Percentiles rank a stretch among this genome's conserved stretches.
Evolutionary conservation across 116 monocot species (phyloP).

Genomic region (Dioscorea cayenensis): DNA sequence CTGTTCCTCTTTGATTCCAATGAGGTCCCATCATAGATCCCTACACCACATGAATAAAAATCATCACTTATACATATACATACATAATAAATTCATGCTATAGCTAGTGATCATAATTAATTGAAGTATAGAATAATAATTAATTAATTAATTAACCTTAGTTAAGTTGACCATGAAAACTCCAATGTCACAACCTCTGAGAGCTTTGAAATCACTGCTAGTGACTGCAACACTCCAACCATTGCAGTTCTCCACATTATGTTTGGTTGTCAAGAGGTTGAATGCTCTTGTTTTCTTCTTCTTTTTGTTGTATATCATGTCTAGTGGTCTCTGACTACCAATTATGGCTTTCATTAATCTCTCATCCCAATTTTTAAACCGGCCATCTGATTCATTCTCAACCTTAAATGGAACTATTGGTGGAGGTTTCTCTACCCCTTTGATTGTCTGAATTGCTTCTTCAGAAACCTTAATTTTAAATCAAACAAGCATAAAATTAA

Average conservation of each 20-base stretch:
- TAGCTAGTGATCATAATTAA: not conserved
- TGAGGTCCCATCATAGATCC: conserved; percentile 85
- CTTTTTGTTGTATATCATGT: conserved; percentile 19
- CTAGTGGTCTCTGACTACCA: conserved; percentile 14
- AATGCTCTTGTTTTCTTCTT: conserved; percentile 35
- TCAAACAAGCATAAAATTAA: not conserved
- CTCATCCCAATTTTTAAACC: conserved; percentile 24
- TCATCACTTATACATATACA: no score
- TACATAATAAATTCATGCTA: no score
- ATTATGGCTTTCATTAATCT: conserved; percentile 41
- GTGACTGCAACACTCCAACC: conserved; percentile 66
- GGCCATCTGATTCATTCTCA: conserved; percentile 12
- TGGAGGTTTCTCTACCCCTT: conserved; percentile 37
- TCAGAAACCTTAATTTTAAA: conserved; percentile 39
- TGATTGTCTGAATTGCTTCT: conserved; percentile 39
- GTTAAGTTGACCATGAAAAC: conserved; percentile 87
- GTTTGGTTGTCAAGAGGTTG: conserved; percentile 42
- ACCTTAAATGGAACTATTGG: conserved; percentile 38
- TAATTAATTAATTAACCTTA: conserved; percentile 15
- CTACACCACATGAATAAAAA: conserved; percentile 18
- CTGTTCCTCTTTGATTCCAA: conserved; percentile 73
- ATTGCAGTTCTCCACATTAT: conserved; percentile 72
- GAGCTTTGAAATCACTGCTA: conserved; percentile 26
- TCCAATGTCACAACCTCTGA: conserved; percentile 42
- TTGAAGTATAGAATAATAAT: not conserved